Evolutionary conservation across 345 rosid genomes (phyloP), one percentile per base, ranked within the genome.

Genomic region (Moringa oleifera): DNA sequence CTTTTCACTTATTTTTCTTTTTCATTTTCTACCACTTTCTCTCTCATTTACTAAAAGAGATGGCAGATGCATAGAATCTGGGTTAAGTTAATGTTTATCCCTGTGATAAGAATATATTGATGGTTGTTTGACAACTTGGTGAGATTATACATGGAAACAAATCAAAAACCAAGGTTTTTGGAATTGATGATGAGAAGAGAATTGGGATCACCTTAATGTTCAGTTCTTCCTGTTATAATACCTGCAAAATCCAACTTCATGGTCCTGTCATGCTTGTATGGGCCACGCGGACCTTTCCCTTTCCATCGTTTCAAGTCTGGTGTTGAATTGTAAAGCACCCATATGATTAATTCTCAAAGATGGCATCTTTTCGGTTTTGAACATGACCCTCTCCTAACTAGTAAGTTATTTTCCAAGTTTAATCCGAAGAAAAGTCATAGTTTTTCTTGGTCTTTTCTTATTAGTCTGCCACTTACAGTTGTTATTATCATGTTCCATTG

Each of bases 301-400:
- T 41, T 41, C 47, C 13, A n/a, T 17, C 31, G 15, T 23, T 23
- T 11, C 25, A 22, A 4, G 0, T 24, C 21, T 18, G 11, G 52
- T 33, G 54, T 21, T 6, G 51, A 23, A 1, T 5, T 41, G 24
- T 3, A 13, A 37, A 55, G 25, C 37, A 37, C 1, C 17, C 47
- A 1, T 41, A 8, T 2, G 33, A 28, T 41, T 41, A 41, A 41
- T 25, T 65, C 18, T 23, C 19, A 60, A 57, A 23, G 23, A 37
- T 20, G 58, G 15, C 45, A 20, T 6, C 31, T 49, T 20, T 24
- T 53, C 37, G 2, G 12, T 20, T 23, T 21, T 67, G 76, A 72
- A 72, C 67, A 62, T 31, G 71, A 67, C 72, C 22, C 18, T 58
- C 65, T 33, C 65, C 72, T 47, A 63, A 63, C 41, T 15, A 6